Base-by-base conservation (phyloP, 2,329 filamentous ascomycete species). In the Orbilia ellipsospora region DNA sequence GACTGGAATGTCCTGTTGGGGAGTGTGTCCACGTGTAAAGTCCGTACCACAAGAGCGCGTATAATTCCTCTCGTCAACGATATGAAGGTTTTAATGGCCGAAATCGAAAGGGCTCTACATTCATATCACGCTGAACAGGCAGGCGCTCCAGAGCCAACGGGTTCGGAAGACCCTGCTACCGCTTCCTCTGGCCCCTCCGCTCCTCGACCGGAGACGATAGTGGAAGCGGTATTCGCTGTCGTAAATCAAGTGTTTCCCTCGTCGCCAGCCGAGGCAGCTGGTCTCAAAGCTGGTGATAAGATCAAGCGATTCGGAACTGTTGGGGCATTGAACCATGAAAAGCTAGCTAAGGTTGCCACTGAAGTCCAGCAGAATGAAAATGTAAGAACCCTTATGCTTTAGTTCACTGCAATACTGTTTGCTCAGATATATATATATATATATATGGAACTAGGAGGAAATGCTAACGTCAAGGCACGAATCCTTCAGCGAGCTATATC, bases 41-140 rank as follows among this genome's bases (percentile, higher is more conserved):
- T 99, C 81, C 92, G 95, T 77, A 97, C 93, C n/a, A 97, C 94
- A 44, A 88, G 95, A 82, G 88, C 94, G 28, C 90, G 92, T 75
- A 97, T 99, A 79, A 95, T 98, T 78, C 87, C 90, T 78, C 86
- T 98, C 45, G 90, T 92, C 78, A 98, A 97, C 81, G 95, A 99
- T 83, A 94, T 97, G 84, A 97, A 96, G 81, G 89, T 90, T 45
- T 84, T 97, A 51, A 97, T 98, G 93, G 84, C 84, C 70, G 85
- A 87, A 72, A 90, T 98, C 79, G 95, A 98, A 82, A 90, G 90
- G 80, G 89, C 90, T 55, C 87, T 99, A n/a, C 93, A 98, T 81
- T 90, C 91, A 78, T 91, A 95, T 81, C 97, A 98, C 82, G 93
- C 57, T 31, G 64, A 68, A 36, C 57, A 54, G n/a, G 28, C 68